Evolutionary conservation across 2,329 filamentous ascomycete species (phyloP), one percentile per base, ranked within the genome.

Genomic region (Claviceps humidiphila): DNA sequence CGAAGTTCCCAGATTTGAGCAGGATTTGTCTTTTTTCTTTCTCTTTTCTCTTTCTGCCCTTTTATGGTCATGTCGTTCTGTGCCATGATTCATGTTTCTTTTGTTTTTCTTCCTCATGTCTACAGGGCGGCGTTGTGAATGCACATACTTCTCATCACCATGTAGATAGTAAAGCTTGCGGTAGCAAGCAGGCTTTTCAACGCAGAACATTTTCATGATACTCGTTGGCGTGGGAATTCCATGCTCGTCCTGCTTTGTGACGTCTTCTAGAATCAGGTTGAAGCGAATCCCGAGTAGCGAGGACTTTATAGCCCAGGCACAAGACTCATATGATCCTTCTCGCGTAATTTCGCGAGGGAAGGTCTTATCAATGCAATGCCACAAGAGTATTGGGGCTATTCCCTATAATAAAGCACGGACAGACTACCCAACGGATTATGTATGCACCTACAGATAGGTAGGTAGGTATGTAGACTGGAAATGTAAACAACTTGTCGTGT

Each of bases 161-260:
- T 51, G 42, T 51, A 53, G 43, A 48, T 47, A 47, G 43, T 30
- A 38, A 47, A 47, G 24, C 11, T 38, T 30, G 44, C 17, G 26
- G 26, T 46, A 47, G 30, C n/a, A 17, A 30, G 26, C 16, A 47
- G 13, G 39, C 30, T 17, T 17, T 7, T 51, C 16, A 37, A 46
- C 34, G 20, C 34, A 26, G 42, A 45, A 13, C 20, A 16, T 22
- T 24, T 20, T 45, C 26, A 50, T 26, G 49, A 39, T 50, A 38
- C 17, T 13, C 41, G 4, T 45, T 50, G 30, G 41, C 8, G 8
- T 45, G 14, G 40, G 11, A 50, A 40, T 20, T 20, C 4, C n/a
- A 39, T 34, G 7, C 24, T 9, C 7, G 20, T 4, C 34, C 13
- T 38, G 9, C 14, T 3, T 24, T 39, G 46, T 39, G 45, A 22